Evolutionary conservation across 768 basidiomycete species (phyloP).

Genomic region (Sporobolomyces roseus): DNA sequence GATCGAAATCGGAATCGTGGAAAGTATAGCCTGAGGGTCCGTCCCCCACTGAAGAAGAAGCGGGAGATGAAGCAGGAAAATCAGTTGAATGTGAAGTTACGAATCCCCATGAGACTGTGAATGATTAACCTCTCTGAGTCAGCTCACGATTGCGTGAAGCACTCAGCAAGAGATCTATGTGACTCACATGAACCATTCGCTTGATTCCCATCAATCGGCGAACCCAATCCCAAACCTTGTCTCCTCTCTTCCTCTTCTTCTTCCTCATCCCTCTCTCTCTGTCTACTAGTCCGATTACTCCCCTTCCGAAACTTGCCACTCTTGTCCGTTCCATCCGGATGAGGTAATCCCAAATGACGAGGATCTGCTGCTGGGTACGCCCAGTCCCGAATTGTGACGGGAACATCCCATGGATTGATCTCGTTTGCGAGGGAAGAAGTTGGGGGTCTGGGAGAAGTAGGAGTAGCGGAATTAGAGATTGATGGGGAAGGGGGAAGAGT

Average conservation of each 20-base stretch:
- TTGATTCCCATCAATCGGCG: constrained; percentile 1
- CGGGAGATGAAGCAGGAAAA: constrained; percentile 21
- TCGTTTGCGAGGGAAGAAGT: background rate
- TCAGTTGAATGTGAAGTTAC: constrained; percentile 39
- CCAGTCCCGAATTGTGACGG: background rate
- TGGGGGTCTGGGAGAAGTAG: background rate
- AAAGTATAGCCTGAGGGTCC: constrained; percentile 18
- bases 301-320: background rate
- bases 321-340: background rate
- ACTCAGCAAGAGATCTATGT: no score
- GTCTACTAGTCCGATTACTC: background rate
- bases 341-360: constrained; percentile 7
- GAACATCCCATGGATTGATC: background rate
- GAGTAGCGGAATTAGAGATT: background rate
- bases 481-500: no score
- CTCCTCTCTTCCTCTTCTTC: constrained; percentile 3
- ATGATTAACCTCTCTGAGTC: no score
- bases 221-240: constrained; percentile 14
- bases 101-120: constrained; percentile 36
- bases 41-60: background rate
- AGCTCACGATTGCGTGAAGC: no score
- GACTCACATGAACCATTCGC: no score
- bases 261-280: background rate
- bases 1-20: constrained; percentile 47
- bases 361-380: constrained; percentile 8